Evolutionary conservation across 2,329 filamentous ascomycete genomes (phyloP).

Genomic region (Clonostachys sp.): DNA sequence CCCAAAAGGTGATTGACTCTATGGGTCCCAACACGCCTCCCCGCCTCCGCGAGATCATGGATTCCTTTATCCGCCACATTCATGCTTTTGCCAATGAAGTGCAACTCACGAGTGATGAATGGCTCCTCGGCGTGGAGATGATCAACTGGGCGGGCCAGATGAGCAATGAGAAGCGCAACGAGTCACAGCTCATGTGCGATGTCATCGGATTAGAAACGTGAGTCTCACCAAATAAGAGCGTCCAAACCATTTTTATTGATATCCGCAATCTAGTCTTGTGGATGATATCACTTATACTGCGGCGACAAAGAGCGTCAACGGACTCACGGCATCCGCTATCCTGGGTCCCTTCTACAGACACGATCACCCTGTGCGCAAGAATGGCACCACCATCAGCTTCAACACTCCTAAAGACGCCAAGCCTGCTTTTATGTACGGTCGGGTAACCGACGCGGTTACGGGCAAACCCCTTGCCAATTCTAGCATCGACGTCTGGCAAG

Average conservation of each 20-base stretch:
- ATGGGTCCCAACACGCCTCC: constrained; percentile 69
- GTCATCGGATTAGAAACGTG: constrained; percentile 69
- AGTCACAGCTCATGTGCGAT: constrained; percentile 69
- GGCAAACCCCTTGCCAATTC: constrained; percentile 61
- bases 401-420: constrained; percentile 42
- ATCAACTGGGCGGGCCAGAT: constrained; percentile 62
- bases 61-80: constrained; percentile 65
- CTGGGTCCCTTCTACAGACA: constrained; percentile 81
- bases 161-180: constrained; percentile 65
- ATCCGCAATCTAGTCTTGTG: constrained; percentile 43
- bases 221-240: constrained; percentile 8
- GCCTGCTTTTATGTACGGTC: constrained; percentile 61
- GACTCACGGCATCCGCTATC: constrained; percentile 70
- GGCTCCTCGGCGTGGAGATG: constrained; percentile 63
- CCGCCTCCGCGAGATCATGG: constrained; percentile 64
- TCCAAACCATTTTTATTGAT: background rate
- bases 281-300: constrained; percentile 74
- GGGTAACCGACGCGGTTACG: constrained; percentile 48
- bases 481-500: constrained; percentile 75
- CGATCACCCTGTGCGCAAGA: constrained; percentile 64
- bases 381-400: constrained; percentile 62
- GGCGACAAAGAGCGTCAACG: constrained; percentile 34
- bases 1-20: constrained; percentile 65
- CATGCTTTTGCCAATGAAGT: constrained; percentile 81
- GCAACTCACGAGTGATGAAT: constrained; percentile 75